Conservation (phyloP, 208 protist genomes). For the Borovskyia barvae region DNA sequence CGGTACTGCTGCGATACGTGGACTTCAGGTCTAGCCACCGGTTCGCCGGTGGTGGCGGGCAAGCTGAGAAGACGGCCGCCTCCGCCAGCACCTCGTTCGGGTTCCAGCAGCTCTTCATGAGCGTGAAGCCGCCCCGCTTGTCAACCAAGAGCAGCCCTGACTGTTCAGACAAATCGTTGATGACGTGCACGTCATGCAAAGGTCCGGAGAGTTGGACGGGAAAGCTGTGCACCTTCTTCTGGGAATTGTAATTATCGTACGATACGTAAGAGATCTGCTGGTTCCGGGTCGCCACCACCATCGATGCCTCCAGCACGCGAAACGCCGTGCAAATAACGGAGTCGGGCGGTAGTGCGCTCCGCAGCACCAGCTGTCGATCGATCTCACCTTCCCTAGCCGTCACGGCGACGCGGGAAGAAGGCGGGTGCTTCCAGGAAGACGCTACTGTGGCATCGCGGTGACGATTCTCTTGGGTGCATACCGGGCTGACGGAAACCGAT, state of each 20-base stretch:
- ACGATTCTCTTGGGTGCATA: not conserved
- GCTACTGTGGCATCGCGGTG: slow-evolving; percentile 1
- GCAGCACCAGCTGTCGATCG: slow-evolving; percentile 59
- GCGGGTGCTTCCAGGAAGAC: not conserved
- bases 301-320: slow-evolving; percentile 66
- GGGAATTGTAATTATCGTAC: slow-evolving; percentile 76
- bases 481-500: slow-evolving; percentile 1
- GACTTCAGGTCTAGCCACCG: slow-evolving; percentile 70
- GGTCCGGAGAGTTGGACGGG: slow-evolving; percentile 48
- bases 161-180: slow-evolving; percentile 88
- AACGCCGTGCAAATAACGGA: slow-evolving; percentile 66
- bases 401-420: not conserved
- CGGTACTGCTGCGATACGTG: slow-evolving; percentile 66
- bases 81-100: slow-evolving; percentile 48
- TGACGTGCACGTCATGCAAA: slow-evolving; percentile 68
- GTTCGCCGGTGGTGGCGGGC: slow-evolving; percentile 48
- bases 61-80: slow-evolving; percentile 79
- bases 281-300: slow-evolving; percentile 72
- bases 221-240: slow-evolving; percentile 64
- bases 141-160: slow-evolving; percentile 78
- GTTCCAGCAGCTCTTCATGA: slow-evolving; percentile 71
- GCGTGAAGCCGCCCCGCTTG: slow-evolving; percentile 69
- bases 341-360: slow-evolving; percentile 49
- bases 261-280: slow-evolving; percentile 68
- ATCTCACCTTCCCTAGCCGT: too few relatives aligned